phyloP scores from a whole-genome alignment of 176 grass and related monocot species.

The Triticum dicoccoides region DNA sequence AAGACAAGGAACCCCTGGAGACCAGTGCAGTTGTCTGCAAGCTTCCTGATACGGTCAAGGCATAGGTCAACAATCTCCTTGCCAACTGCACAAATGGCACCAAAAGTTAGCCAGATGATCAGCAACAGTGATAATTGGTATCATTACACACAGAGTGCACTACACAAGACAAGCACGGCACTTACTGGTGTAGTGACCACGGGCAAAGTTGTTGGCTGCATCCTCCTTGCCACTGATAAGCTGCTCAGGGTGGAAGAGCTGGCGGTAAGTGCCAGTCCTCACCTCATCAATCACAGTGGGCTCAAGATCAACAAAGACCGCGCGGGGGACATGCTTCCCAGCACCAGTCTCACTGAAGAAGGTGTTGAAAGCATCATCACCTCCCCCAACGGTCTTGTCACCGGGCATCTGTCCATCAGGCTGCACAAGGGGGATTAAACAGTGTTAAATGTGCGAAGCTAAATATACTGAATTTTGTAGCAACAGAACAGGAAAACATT shows the following conservation, averaged over 20 bases:
- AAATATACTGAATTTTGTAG: neutral
- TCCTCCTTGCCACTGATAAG: conserved; percentile 76
- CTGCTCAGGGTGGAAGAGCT: conserved; percentile 76
- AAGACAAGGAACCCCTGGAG: conserved; percentile 61
- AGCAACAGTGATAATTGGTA: neutral
- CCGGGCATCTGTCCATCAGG: conserved; percentile 61
- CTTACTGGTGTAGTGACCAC: conserved; percentile 78
- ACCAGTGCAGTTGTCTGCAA: conserved; percentile 58
- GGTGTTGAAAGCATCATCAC: conserved; percentile 78
- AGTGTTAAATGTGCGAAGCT: neutral
- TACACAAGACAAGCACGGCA: accelerated
- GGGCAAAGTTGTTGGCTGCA: conserved; percentile 73
- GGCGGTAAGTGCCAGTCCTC: conserved; percentile 57
- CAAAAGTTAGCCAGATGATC: neutral
- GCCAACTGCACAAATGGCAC: conserved; percentile 22
- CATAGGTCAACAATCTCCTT: conserved; percentile 65
- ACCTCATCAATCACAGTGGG: conserved; percentile 70
- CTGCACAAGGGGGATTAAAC: neutral
- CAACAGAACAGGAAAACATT: neutral
- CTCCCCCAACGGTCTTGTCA: conserved; percentile 58
- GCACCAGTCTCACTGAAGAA: conserved; percentile 76
- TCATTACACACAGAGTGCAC: too few species aligned
- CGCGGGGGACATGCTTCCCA: conserved; percentile 67
- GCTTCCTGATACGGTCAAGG: conserved; percentile 60
- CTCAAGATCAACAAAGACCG: conserved; percentile 66